Base-by-base conservation (phyloP, 1,284 basidiomycete genomes). In the Ustilago esculenta region DNA sequence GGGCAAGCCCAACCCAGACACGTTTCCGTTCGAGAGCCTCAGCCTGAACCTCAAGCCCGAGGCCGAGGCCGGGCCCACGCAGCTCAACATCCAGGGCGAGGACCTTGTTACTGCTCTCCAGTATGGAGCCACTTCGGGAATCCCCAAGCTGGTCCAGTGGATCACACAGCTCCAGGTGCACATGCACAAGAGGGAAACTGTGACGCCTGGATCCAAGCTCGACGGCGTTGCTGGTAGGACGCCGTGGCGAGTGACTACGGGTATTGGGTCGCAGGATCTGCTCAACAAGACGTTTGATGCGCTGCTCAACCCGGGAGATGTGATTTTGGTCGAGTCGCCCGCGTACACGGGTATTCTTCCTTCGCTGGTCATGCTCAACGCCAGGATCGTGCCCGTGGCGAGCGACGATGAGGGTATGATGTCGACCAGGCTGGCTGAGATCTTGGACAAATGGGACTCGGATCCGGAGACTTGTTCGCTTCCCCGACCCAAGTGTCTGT, bases 11-110 rank as follows among this genome's bases (percentile, higher is more conserved):
- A 95, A 95, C 80, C 87, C 90, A n/a, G 84, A 86, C 4, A 91
- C 92, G 15, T 98, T 97, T 84, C 94, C 94, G 1, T 90, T 98
- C 82, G 88, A 88, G 7, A 88, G 88, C 1, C 83, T 96, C 68
- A 87, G 86, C 25, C 77, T 86, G 56, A 83, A 83, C 59, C 77
- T 86, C 65, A 85, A 85, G 75, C 50, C 61, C 23, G 53, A 53
- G n/a, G 65, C 54, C 33, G 63, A 63, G 24, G 47, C 59, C 11
- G 70, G 65, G 10, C 57, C 73, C 17, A 69, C 70, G 23, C 60
- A 70, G 23, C 61, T 84, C 42, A 61, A 59, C 30, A 70, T 84
- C 35, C 58, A 75, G 20, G 81, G 82, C 2, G 70, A 79, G 10
- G 79, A 81, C 14, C 71, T 84, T 18, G 69, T 68, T 24, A 70